Base-by-base conservation (phyloP, 2,329 filamentous ascomycete genomes). In the Proliferodiscus dingleyae region DNA sequence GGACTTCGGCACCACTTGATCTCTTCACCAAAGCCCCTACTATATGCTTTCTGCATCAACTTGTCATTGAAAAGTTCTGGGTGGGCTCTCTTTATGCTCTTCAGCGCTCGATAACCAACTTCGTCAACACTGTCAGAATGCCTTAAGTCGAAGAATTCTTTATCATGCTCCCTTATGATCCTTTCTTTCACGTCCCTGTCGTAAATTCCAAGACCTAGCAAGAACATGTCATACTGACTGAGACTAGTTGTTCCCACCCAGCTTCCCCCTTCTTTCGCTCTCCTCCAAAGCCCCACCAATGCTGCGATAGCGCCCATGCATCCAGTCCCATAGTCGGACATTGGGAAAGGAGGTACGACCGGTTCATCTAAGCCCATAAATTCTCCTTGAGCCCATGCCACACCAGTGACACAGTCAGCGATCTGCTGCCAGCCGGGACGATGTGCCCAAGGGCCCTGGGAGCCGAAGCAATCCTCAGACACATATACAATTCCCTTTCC, bases 401-500 rank as follows among this genome's bases (percentile, higher is more conserved):
- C 50, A 29, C 57, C 57, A 19, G 55, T 58, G 16, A 56, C 54
- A 32, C 59, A 59, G 51, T 87, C 83, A 13, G 81, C 81, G 53
- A 85, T 85, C 55, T 85, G 81, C 58, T 85, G 83, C 83, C 83
- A 87, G 5, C 83, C 83, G 4, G 81, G 76, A 3, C 83, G 71
- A 6, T 67, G 64, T 1, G 77, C 73, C 83, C 82, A 87, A 47
- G 82, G 78, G 5, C 74, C 77, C 23, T 73, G 67, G 26, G 77
- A 80, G 1, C 84, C 84, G 54, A 87, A 87, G 61, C 83, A 87
- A 60, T 87, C 81, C 62, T 88, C 83, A 26, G 77, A 75, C 6
- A 86, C 80, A 56, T 85, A 85, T 5, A 87, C 72, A 26, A 83
- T 75, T 1, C 83, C 83, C 57, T 74, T 79, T 3, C 76, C 73